Percentiles rank a stretch among this genome's conserved stretches.
Conservation (phyloP, 2,329 filamentous ascomycete species). For the Aspergillus vadensis region DNA sequence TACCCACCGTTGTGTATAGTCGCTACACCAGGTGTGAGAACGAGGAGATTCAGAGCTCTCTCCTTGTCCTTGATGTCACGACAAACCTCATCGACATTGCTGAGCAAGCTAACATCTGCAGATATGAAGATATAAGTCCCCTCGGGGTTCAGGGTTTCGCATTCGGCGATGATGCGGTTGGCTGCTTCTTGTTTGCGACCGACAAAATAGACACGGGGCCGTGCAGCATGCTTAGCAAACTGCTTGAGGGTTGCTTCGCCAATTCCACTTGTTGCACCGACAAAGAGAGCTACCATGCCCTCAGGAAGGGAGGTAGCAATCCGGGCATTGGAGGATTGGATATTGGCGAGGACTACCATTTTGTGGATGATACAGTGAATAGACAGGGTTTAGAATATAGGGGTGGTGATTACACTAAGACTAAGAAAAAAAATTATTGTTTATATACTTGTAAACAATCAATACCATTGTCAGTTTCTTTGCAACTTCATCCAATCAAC, state of each 20-base stretch:
- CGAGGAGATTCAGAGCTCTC: background rate
- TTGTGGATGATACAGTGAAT: background rate
- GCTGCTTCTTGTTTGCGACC: conserved; percentile 45
- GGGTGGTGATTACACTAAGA: background rate
- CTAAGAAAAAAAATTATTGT: too few species aligned
- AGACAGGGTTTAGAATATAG: background rate
- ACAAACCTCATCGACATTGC: conserved; percentile 3
- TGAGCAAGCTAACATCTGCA: conserved; percentile 6
- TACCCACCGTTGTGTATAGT: background rate
- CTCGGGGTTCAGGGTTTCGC: conserved; percentile 45
- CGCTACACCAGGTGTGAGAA: conserved; percentile 1
- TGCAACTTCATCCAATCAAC: too few species aligned
- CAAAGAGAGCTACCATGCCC: conserved; percentile 52
- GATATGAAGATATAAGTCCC: conserved; percentile 14
- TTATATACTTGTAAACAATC: too few species aligned
- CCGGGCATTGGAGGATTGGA: background rate
- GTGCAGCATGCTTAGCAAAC: conserved; percentile 44
- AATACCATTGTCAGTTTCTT: too few species aligned
- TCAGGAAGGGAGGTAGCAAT: conserved; percentile 7
- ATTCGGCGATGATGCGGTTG: conserved; percentile 48
- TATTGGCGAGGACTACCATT: background rate
- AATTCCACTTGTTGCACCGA: conserved; percentile 55
- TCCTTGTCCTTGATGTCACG: conserved; percentile 39
- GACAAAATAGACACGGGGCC: conserved; percentile 51
- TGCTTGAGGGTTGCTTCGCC: conserved; percentile 51